Conservation (phyloP, 2,329 filamentous ascomycete species). For the Tympanopsis confertula region DNA sequence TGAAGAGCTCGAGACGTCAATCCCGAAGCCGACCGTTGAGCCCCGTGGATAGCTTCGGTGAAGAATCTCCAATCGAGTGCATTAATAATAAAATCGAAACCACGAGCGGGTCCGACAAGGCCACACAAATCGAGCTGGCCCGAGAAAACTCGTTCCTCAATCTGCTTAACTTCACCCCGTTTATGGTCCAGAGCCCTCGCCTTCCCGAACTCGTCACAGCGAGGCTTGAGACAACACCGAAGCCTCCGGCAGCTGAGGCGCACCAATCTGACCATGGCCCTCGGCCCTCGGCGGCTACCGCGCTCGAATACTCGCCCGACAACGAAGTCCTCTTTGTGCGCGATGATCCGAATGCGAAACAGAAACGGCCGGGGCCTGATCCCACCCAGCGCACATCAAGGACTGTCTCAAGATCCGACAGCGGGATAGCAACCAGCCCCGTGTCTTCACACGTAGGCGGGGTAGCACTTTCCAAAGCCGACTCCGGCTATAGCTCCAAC, state of each 20-base stretch:
- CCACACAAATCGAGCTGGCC: too few species aligned
- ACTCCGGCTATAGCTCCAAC: constrained; percentile 2
- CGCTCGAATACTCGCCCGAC: not conserved
- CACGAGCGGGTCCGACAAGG: too few species aligned
- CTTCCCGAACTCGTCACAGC: not conserved
- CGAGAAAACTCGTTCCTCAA: too few species aligned
- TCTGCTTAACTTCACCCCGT: too few species aligned
- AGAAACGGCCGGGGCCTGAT: not conserved
- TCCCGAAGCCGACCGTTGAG: too few species aligned
- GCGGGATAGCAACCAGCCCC: constrained; percentile 2
- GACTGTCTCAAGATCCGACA: not conserved
- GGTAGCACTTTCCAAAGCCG: constrained; percentile 1
- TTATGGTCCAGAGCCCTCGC: too few species aligned
- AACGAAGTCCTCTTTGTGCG: not conserved
- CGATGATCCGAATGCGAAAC: not conserved
- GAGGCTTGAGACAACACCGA: not conserved
- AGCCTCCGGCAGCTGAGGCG: not conserved
- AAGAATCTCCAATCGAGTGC: too few species aligned
- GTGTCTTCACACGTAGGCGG: not conserved
- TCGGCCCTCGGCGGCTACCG: too few species aligned
- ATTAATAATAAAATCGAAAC: too few species aligned
- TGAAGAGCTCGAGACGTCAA: too few species aligned
- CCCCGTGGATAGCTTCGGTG: too few species aligned
- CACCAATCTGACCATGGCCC: not conserved
- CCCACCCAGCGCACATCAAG: not conserved